phyloP scores from a whole-genome alignment of 139 green algal species.

The Zygnema cylindricum region DNA sequence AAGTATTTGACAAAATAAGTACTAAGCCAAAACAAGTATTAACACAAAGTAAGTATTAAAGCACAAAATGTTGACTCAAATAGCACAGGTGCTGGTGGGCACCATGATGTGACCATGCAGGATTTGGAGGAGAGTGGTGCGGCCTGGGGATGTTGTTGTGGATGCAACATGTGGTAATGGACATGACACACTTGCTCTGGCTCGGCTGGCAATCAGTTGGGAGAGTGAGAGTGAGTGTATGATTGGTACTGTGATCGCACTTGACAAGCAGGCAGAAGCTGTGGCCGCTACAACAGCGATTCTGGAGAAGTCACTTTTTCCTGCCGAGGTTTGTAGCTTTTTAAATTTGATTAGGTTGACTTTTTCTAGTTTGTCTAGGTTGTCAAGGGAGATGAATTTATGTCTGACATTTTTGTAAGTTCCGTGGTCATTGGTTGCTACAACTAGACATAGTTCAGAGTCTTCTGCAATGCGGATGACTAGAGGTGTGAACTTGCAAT shows the following conservation, averaged over 20 bases:
- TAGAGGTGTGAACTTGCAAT: too few relatives aligned
- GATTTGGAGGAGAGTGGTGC: slow-evolving; percentile 50
- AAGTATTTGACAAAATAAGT: too few relatives aligned
- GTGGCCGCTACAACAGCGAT: not conserved
- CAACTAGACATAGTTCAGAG: too few relatives aligned
- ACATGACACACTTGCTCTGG: slow-evolving; percentile 40
- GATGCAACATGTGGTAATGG: slow-evolving; percentile 57
- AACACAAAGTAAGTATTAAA: too few relatives aligned
- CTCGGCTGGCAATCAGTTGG: slow-evolving; percentile 17
- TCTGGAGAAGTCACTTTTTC: not conserved
- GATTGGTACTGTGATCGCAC: not conserved
- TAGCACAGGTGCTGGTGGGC: not conserved
- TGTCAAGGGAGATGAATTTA: too few relatives aligned
- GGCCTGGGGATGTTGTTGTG: slow-evolving; percentile 48
- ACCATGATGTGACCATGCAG: slow-evolving; percentile 2
- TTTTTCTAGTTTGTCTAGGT: not conserved
- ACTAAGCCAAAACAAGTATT: too few relatives aligned
- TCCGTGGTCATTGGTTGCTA: too few relatives aligned
- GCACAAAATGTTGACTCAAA: not conserved
- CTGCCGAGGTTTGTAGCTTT: not conserved
- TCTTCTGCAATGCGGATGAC: too few relatives aligned
- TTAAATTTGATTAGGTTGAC: not conserved
- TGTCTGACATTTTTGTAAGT: too few relatives aligned
- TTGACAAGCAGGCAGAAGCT: slow-evolving; percentile 22
- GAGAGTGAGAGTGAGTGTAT: not conserved